phyloP scores from a whole-genome alignment of 1,284 basidiomycete species.

The Acaromyces ingoldii region DNA sequence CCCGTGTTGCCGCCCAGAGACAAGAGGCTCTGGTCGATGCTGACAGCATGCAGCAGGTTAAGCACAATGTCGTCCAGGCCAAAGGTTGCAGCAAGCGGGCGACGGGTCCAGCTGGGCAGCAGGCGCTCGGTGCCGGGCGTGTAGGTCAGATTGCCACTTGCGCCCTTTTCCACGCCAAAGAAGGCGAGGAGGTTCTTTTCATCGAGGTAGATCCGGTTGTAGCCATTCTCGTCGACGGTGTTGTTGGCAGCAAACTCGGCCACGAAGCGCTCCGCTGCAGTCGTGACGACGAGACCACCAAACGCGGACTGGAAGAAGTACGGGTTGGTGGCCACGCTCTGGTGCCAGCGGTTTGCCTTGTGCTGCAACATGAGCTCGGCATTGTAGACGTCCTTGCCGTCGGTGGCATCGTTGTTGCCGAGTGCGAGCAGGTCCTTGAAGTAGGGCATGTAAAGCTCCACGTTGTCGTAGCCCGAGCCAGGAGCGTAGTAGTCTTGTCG shows the following conservation, averaged over 20 bases:
- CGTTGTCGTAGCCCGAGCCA: constrained; percentile 24
- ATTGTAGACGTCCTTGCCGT: constrained; percentile 25
- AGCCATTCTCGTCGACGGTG: constrained; percentile 26
- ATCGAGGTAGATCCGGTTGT: constrained; percentile 35
- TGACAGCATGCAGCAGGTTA: constrained; percentile 19
- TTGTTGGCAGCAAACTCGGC: constrained; percentile 33
- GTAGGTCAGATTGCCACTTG: constrained; percentile 19
- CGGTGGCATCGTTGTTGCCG: constrained; percentile 18
- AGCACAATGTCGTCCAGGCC: constrained; percentile 26
- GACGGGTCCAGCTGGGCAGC: constrained; percentile 19
- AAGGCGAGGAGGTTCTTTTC: constrained; percentile 32
- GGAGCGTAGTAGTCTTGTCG: constrained; percentile 30
- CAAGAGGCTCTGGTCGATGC: constrained; percentile 19
- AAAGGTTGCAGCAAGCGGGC: constrained; percentile 21
- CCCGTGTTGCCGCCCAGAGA: constrained; percentile 28
- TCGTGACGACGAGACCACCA: constrained; percentile 26
- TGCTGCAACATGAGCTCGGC: constrained; percentile 25
- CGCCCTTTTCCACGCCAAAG: constrained; percentile 16
- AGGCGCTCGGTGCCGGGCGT: constrained; percentile 29
- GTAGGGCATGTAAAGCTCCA: constrained; percentile 19
- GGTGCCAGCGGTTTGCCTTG: constrained; percentile 22
- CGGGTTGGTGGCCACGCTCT: constrained; percentile 24
- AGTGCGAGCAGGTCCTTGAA: constrained; percentile 27
- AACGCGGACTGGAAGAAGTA: constrained; percentile 29
- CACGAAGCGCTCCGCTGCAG: constrained; percentile 27